Evolutionary conservation across 1,284 basidiomycete genomes (phyloP), one percentile per base, ranked within the genome.

Genomic region (Apiotrichum domesticum): DNA sequence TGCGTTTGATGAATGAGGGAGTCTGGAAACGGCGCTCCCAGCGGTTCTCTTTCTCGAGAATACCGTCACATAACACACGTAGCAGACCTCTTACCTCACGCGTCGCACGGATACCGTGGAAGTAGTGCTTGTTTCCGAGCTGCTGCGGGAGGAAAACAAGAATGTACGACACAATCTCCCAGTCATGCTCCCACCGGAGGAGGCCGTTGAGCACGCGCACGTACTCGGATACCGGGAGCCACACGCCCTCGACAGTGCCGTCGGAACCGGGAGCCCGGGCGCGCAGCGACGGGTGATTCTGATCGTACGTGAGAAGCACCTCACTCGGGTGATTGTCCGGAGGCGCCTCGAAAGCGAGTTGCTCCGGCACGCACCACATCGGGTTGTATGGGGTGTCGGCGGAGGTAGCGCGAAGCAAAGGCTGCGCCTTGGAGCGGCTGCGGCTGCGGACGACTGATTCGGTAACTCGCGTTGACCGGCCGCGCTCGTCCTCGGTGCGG

Each of bases 81-180:
- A 92, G 79, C 42, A 98, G 76, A 49, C 79, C 80, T 9, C 84
- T 78, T 21, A 96, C 82, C 21, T 85, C 82, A 10, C 74, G 76
- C 13, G 85, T 81, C 10, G 88, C 86, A 52, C 85, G 84, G 0
- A 88, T 88, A 0, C 96, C 96, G 70, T 94, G 97, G 76, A 97
- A 94, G 55, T 97, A 83, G 70, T 98, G 92, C 76, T 97, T 98
- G 82, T 98, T 98, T 52, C 87, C 81, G 3, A 98, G 82, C 73
- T 98, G 94, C 21, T 86, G 81, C 0, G 96, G 94, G 1, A 99
- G 81, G 75, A 95, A 90, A 69, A 88, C 90, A 2, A 99, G 80
- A 4, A 95, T 80, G 69, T 96, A 98, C 3, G 92, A 92, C 13
- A 98, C 80, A 39, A 98, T 80, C 66, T 98, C 96, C 95, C 96